Conservation (phyloP, 306 rosid genomes). For the Senna siamea region DNA sequence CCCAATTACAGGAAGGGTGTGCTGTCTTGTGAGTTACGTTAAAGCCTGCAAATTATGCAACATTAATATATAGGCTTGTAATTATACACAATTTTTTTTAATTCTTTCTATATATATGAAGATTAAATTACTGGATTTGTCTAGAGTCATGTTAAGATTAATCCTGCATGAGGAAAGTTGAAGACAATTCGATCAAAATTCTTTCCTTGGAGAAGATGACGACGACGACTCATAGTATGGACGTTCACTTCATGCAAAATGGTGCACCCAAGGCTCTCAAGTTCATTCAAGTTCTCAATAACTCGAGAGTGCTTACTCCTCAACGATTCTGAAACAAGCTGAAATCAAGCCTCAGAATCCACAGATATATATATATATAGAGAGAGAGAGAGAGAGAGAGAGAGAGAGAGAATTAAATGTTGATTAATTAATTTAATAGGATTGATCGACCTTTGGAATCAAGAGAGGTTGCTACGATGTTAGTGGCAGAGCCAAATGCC, state of each 20-base stretch:
- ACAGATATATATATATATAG: no score
- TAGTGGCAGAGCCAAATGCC: slow-evolving; percentile 43
- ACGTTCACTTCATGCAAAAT: slow-evolving; percentile 45
- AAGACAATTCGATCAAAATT: slow-evolving; percentile 26
- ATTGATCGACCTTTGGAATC: slow-evolving; percentile 36
- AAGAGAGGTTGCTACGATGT: slow-evolving; percentile 53
- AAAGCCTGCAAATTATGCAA: no score
- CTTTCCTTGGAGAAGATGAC: background rate
- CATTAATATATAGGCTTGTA: no score
- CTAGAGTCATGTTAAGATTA: fast-evolving
- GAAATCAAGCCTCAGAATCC: background rate
- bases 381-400: no score
- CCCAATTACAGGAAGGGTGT: no score
- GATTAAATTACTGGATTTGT: background rate
- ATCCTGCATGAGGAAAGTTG: slow-evolving; percentile 57
- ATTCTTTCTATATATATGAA: no score
- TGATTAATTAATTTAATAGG: no score
- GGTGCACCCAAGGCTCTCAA: slow-evolving; percentile 40
- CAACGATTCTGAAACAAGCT: background rate
- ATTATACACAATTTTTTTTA: no score
- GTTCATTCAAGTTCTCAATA: slow-evolving; percentile 13
- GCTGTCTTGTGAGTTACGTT: no score
- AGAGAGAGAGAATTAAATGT: no score
- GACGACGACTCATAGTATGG: slow-evolving; percentile 33
- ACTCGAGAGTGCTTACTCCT: background rate